Evolutionary conservation across 179 eudicot species (phyloP).

Genomic region (Amaranthus tricolor): DNA sequence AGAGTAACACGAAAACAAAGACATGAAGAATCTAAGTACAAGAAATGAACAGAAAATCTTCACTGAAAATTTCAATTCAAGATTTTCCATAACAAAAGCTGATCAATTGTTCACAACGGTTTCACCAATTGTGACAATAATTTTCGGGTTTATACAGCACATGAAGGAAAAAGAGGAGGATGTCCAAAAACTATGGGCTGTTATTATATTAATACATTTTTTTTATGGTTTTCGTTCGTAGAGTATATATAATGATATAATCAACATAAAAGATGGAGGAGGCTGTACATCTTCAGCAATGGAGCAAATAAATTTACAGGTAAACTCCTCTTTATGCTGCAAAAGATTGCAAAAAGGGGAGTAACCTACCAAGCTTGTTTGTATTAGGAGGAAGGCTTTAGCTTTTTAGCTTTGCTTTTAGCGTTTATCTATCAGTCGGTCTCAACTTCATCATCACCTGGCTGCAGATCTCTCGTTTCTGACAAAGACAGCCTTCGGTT

Average conservation of each 20-base stretch:
- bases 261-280: conserved; percentile 24
- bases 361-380: conserved; percentile 21
- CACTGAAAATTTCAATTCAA: too few relatives aligned
- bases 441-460: conserved; percentile 56
- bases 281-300: conserved; percentile 76
- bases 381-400: background rate
- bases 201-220: background rate
- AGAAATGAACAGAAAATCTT: too few relatives aligned
- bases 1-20: too few relatives aligned
- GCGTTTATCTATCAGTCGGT: conserved; percentile 42
- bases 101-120: conserved; percentile 40
- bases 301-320: conserved; percentile 73
- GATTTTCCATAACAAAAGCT: too few relatives aligned
- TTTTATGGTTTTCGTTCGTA: conserved; percentile 25
- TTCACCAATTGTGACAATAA: conserved; percentile 47
- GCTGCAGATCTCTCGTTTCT: conserved; percentile 60
- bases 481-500: conserved; percentile 56
- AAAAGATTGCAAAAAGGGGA: conserved; percentile 40
- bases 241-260: conserved; percentile 28
- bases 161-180: too few relatives aligned
- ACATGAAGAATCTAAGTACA: too few relatives aligned
- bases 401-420: too few relatives aligned
- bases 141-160: conserved; percentile 50
- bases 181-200: too few relatives aligned
- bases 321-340: conserved; percentile 40